Base-by-base conservation (phyloP, 169 alveolate genomes). In the Plasmodium inui region DNA sequence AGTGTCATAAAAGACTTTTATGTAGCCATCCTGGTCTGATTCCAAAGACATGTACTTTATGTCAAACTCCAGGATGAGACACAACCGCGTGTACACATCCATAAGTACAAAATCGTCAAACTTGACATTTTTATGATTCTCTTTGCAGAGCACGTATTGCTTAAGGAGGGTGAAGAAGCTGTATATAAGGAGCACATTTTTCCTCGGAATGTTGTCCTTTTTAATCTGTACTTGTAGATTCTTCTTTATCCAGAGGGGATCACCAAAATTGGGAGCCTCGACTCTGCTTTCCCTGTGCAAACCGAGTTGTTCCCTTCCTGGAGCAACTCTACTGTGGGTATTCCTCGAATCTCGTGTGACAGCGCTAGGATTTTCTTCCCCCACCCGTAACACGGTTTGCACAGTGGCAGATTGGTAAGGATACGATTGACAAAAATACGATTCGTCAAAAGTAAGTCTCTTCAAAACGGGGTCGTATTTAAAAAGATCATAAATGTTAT, bases 91-190 rank as follows among this genome's bases (percentile, higher is more conserved):
- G 53, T 89, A 89, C 61, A 89, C 30, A 89, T 89, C 83, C 90
- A 89, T 61, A n/a, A 39, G 41, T 28, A 89, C n/a, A 55, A 89
- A 89, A 41, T 89, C 44, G 2, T 89, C 90, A 6, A 89, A 89
- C n/a, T 89, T 89, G n/a, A 89, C 22, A 89, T 79, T 89, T 67
- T 61, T 78, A 28, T 79, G 30, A 61, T 89, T 89, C 17, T 89
- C 94, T 73, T 89, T 89, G 57, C 90, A 89, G 30, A 79, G 4
- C 5, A 78, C 30, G 53, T 89, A 89, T 73, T 79, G 50, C 70
- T 89, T 89, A 26, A 89, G 79, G 41, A 89, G 74, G 17, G 41
- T 67, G 55, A 89, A 89, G 32, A 89, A 61, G 32, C 94, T 89
- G 73, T 89, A 89, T 28, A 89, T 71, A 17, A 89, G 41, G 26